A percentile compares a stretch with the other conserved stretches of the same genome.
phyloP scores from a whole-genome alignment of 2,329 filamentous ascomycete species.

The Westerdykella sp. region DNA sequence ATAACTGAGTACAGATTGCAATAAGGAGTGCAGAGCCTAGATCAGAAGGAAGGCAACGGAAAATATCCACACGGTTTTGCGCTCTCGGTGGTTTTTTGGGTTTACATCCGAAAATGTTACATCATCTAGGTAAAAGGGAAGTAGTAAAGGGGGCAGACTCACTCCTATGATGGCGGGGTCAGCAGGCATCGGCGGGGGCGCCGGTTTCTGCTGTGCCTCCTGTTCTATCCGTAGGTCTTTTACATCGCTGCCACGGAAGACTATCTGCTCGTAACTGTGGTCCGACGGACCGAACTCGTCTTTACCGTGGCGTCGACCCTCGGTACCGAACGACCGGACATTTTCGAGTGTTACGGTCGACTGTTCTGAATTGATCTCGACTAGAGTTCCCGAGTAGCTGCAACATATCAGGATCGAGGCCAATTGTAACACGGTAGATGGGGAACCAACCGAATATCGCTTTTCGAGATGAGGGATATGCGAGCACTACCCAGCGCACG shows the following conservation, averaged over 20 bases:
- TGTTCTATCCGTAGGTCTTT: constrained; percentile 96
- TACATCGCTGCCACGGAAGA: constrained; percentile 96
- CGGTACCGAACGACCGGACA: constrained; percentile 89
- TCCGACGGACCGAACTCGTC: constrained; percentile 81
- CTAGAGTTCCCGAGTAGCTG: constrained; percentile 91
- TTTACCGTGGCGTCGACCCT: constrained; percentile 74
- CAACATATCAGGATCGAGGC: constrained; percentile 8
- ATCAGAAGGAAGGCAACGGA: constrained; percentile 99
- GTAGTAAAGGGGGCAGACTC: constrained; percentile 49
- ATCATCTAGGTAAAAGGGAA: constrained; percentile 56
- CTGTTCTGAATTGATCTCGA: constrained; percentile 96
- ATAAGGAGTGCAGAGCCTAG: constrained; percentile 6
- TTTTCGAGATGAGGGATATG: constrained; percentile 95
- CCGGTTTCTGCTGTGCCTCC: constrained; percentile 63
- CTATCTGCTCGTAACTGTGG: constrained; percentile 95
- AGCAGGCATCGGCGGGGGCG: constrained; percentile 73
- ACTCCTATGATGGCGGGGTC: constrained; percentile 96
- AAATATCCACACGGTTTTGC: constrained; percentile 91
- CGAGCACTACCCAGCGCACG: constrained; percentile 58
- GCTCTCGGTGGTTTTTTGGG: constrained; percentile 76
- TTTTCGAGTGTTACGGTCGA: constrained; percentile 96
- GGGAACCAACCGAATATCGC: constrained; percentile 77
- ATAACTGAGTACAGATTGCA: constrained; percentile 8
- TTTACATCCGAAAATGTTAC: constrained; percentile 98
- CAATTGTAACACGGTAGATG: constrained; percentile 12